Conservation (phyloP, 2,329 filamentous ascomycete genomes). For the Cryoendolithus antarcticus region DNA sequence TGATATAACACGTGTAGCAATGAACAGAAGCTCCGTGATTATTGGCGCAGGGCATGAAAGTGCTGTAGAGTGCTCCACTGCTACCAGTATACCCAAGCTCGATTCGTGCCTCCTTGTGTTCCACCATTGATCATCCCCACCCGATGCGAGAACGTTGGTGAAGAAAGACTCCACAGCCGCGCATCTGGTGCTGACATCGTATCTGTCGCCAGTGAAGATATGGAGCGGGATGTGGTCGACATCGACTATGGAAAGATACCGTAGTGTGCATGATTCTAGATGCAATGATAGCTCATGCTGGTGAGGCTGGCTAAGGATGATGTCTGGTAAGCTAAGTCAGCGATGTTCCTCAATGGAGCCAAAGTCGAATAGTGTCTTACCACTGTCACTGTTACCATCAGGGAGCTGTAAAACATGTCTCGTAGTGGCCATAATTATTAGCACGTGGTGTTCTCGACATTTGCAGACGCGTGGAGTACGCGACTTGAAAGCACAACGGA, state of each 20-base stretch:
- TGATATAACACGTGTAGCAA: conserved; percentile 19
- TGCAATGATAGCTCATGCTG: too few species aligned
- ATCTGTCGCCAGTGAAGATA: conserved; percentile 25
- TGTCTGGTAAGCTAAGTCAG: conserved; percentile 1
- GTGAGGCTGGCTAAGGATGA: background rate
- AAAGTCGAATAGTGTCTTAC: background rate
- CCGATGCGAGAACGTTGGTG: too few species aligned
- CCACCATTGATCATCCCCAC: conserved; percentile 24
- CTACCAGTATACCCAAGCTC: conserved; percentile 27
- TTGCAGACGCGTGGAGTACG: conserved; percentile 1
- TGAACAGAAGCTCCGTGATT: conserved; percentile 35
- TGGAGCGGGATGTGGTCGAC: conserved; percentile 28
- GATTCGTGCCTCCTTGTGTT: conserved; percentile 24
- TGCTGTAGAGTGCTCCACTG: conserved; percentile 12
- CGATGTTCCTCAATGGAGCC: background rate
- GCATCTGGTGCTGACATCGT: conserved; percentile 25
- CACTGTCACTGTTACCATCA: background rate
- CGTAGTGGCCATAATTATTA: conserved; percentile 2
- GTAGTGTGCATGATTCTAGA: conserved; percentile 6
- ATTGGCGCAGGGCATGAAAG: conserved; percentile 1
- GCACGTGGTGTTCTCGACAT: background rate
- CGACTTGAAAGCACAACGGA: conserved; percentile 1
- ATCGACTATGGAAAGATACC: conserved; percentile 30
- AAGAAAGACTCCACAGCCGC: too few species aligned
- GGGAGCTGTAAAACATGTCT: conserved; percentile 1